Conservation (phyloP, 768 basidiomycete genomes). For the Leccinum rimulosum region DNA sequence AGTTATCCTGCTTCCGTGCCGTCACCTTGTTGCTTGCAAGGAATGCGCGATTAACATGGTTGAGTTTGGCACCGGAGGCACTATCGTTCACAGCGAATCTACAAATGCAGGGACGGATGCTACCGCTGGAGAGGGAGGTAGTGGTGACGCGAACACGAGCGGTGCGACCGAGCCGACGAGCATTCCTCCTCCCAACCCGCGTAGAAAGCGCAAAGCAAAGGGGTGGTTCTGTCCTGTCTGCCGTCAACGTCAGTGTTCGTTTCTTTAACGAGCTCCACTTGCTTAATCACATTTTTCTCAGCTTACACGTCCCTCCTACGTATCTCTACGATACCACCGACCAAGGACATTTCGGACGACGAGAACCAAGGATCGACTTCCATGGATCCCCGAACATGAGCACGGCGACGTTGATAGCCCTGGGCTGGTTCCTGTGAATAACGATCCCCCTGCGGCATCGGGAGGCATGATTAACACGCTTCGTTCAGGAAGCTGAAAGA, state of each 20-base stretch:
- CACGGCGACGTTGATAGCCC: slow-evolving; percentile 7
- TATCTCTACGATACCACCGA: slow-evolving; percentile 68
- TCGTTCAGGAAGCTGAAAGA: slow-evolving; percentile 70
- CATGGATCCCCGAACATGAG: slow-evolving; percentile 24
- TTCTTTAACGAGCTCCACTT: background rate
- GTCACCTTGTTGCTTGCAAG: slow-evolving; percentile 93
- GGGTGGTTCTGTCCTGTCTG: slow-evolving; percentile 98
- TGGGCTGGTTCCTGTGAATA: background rate
- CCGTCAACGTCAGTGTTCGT: slow-evolving; percentile 74
- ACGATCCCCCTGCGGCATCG: slow-evolving; percentile 13
- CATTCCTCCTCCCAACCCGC: slow-evolving; percentile 38
- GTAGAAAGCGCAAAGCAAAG: slow-evolving; percentile 90
- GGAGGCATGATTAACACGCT: slow-evolving; percentile 23
- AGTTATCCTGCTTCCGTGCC: slow-evolving; percentile 89
- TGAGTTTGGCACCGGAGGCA: slow-evolving; percentile 93
- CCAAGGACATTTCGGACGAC: slow-evolving; percentile 37
- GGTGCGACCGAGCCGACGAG: slow-evolving; percentile 24
- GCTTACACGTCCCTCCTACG: slow-evolving; percentile 88
- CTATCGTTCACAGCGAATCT: slow-evolving; percentile 60
- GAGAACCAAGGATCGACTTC: slow-evolving; percentile 27
- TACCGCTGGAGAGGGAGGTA: slow-evolving; percentile 25
- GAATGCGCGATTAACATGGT: slow-evolving; percentile 98
- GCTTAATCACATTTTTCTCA: slow-evolving; percentile 26
- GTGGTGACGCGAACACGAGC: slow-evolving; percentile 13
- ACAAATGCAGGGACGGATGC: slow-evolving; percentile 23